Base-by-base conservation (phyloP, 1,284 basidiomycete genomes). In the Sutorius eximius region DNA sequence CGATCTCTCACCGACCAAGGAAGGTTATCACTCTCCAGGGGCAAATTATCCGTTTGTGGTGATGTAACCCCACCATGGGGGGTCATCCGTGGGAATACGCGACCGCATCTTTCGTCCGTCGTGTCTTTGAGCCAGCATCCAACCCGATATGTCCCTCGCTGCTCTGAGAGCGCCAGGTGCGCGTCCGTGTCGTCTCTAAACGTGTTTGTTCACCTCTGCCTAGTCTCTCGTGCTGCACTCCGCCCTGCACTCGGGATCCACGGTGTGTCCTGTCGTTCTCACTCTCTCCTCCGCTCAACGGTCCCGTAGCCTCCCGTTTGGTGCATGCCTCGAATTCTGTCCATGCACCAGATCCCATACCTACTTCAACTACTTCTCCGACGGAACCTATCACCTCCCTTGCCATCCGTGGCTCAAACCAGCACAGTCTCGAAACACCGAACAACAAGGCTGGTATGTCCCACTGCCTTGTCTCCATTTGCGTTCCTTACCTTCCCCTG, bases 401-500 rank as follows among this genome's bases (percentile, higher is more conserved):
- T 55, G 93, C 93, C 13, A 83, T 88, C 67, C 80, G 78, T 52
- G 89, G 85, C 50, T 91, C 89, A 45, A 92, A 93, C 69, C 93
- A 95, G 70, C 78, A 85, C 56, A 90, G 87, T 68, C 78, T 98
- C 60, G 90, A 95, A 78, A 88, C 86, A 20, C 95, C 95, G 18
- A 82, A 83, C 69, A 98, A 96, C 74, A 89, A 85, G 71, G 93
- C 90, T 66, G 93, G 93, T 93, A 66, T 60, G 87, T 80, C 27
- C 22, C 33, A 11, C 38, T 50, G 5, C 27, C 32, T 40, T 32
- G 1, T 38, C 15, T 44, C 51, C 46, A 13, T 55, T 34, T n/a
- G 47, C 40, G 22, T 52, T 43, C 33, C 45, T 51, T 45, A 52
- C 15, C 32, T n/a, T 32, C 12, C 15, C 46, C 15, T 40, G 27